Evolutionary conservation across 2,329 filamentous ascomycete genomes (phyloP).

Genomic region (Aspergillus melleus): DNA sequence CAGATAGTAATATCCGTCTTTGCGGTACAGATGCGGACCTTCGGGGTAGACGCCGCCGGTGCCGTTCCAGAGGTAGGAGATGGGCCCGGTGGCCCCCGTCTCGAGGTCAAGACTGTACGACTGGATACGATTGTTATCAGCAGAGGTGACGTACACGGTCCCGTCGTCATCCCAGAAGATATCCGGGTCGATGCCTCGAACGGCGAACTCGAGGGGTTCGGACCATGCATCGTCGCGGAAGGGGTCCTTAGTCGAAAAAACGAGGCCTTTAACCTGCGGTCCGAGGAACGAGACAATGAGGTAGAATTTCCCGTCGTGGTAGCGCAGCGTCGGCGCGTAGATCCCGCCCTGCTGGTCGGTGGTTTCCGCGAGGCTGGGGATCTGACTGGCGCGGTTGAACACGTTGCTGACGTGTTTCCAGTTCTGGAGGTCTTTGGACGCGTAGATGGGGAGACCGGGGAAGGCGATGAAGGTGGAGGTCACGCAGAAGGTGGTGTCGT

Average conservation of each 20-base stretch:
- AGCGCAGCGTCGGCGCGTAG: constrained; percentile 44
- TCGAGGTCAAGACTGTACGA: constrained; percentile 30
- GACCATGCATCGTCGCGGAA: constrained; percentile 16
- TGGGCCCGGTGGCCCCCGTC: constrained; percentile 14
- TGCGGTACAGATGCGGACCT: constrained; percentile 32
- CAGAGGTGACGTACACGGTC: constrained; percentile 13
- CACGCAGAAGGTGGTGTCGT: constrained; percentile 47
- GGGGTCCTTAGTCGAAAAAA: constrained; percentile 18
- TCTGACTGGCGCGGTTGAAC: constrained; percentile 32
- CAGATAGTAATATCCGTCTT: constrained; percentile 33
- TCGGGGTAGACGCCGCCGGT: constrained; percentile 43
- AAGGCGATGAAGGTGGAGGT: constrained; percentile 48
- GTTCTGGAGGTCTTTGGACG: constrained; percentile 41
- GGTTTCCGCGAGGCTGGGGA: constrained; percentile 33
- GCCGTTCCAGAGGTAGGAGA: constrained; percentile 45
- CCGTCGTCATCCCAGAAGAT: constrained; percentile 25
- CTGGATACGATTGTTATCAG: constrained; percentile 9
- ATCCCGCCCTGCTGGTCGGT: constrained; percentile 34
- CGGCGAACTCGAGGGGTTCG: constrained; percentile 11
- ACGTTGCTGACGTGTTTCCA: constrained; percentile 22
- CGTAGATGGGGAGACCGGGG: constrained; percentile 48
- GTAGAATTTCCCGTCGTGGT: constrained; percentile 43
- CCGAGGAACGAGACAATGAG: constrained; percentile 32
- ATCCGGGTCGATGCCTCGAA: constrained; percentile 20
- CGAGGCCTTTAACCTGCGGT: constrained; percentile 11